Percentiles rank a stretch among this genome's conserved stretches.
Conservation (phyloP, 768 basidiomycete species). For the Psilocybe cyanescens region DNA sequence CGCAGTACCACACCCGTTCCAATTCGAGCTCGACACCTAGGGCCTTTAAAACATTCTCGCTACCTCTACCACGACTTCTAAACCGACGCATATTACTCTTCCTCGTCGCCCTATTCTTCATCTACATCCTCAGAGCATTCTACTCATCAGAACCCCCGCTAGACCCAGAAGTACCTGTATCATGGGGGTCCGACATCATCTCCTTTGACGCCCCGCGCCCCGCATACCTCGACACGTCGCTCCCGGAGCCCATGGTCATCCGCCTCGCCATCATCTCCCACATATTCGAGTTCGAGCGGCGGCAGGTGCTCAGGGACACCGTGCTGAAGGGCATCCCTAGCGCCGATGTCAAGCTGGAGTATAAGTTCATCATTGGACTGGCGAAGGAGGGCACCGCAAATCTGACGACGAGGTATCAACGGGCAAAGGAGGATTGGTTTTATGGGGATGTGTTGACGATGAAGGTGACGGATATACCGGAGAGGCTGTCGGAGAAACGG, state of each 20-base stretch:
- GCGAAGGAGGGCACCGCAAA: background rate
- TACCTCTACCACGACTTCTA: background rate
- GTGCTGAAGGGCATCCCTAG: slow-evolving; percentile 3
- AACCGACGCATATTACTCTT: background rate
- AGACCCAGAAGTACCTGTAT: background rate
- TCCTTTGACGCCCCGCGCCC: slow-evolving; percentile 1
- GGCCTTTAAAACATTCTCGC: background rate
- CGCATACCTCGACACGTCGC: slow-evolving; percentile 3
- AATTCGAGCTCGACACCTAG: background rate
- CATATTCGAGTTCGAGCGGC: slow-evolving; percentile 9
- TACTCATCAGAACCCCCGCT: background rate
- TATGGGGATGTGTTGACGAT: slow-evolving; percentile 5
- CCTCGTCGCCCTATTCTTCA: background rate
- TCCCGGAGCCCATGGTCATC: slow-evolving; percentile 2
- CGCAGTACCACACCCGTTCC: background rate
- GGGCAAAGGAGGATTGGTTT: background rate
- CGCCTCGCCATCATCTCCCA: slow-evolving; percentile 10
- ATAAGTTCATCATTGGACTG: slow-evolving; percentile 10
- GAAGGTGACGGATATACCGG: slow-evolving; percentile 6
- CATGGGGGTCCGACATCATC: background rate
- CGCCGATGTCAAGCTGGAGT: background rate
- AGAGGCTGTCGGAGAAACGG: slow-evolving; percentile 14
- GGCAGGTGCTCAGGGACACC: slow-evolving; percentile 7
- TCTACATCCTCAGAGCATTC: background rate
- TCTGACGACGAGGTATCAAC: background rate